These are phyloP conservation scores for Xylaria nigripes DNA, from an alignment of 495 filamentous ascomycete species.

Conservation along the genomic window DNA sequence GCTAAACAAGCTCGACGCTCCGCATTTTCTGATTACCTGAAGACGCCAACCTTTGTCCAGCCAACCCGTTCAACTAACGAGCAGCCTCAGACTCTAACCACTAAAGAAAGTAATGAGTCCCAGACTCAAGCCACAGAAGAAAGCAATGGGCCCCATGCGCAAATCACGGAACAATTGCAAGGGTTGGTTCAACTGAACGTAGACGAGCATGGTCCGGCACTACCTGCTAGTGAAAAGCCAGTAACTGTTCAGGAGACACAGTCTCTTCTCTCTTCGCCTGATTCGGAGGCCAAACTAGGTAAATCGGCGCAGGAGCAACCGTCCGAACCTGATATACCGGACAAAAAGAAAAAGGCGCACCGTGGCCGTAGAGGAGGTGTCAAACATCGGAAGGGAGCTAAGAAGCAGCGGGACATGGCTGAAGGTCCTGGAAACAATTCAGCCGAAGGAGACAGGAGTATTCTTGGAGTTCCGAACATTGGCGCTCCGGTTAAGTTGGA, in stretches of 20 bases:
- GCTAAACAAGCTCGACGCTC: constrained; percentile 28
- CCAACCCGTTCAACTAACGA: constrained; percentile 10
- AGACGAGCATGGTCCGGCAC: constrained; percentile 20
- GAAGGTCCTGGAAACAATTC: constrained; percentile 29
- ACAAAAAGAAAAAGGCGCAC: constrained; percentile 69
- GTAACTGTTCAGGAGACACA: background rate
- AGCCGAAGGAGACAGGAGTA: constrained; percentile 20
- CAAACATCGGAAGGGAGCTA: constrained; percentile 54
- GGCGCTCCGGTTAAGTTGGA: constrained; percentile 44
- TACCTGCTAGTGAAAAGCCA: background rate
- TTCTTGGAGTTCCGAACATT: constrained; percentile 31
- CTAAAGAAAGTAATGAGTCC: background rate
- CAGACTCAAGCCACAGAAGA: background rate
- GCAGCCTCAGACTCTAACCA: background rate
- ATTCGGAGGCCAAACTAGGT: constrained; percentile 34
- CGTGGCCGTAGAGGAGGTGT: constrained; percentile 77
- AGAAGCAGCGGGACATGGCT: constrained; percentile 32
- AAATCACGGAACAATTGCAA: background rate
- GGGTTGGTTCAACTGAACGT: background rate
- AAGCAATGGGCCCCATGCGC: background rate
- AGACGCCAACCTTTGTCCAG: constrained; percentile 14
- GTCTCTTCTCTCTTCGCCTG: background rate
- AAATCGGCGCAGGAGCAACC: constrained; percentile 26
- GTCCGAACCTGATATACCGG: constrained; percentile 20
- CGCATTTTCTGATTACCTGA: constrained; percentile 15